Percentiles rank a stretch among this genome's conserved stretches.
Conservation (phyloP, 1,284 basidiomycete genomes). For the Ustilago vetiveriae region DNA sequence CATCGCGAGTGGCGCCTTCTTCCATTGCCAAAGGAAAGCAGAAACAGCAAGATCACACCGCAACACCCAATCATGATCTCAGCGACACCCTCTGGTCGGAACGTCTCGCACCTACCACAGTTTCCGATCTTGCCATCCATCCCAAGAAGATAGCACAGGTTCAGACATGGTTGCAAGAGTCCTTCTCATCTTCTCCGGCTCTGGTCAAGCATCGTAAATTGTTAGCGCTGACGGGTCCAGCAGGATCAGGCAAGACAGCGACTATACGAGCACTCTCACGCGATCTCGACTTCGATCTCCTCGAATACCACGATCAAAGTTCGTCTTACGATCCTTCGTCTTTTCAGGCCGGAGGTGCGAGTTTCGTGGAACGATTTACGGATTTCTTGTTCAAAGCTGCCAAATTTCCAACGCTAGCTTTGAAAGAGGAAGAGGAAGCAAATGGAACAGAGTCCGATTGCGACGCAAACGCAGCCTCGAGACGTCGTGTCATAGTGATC, state of each 20-base stretch:
- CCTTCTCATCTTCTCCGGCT: constrained; percentile 75
- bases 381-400: constrained; percentile 51
- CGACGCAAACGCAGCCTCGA: neutral
- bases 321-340: constrained; percentile 17
- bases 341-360: constrained; percentile 3
- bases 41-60: constrained; percentile 4
- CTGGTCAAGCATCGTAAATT: constrained; percentile 79
- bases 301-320: constrained; percentile 77
- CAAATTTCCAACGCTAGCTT: constrained; percentile 43
- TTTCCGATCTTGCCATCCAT: constrained; percentile 82
- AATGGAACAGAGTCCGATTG: neutral
- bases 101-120: constrained; percentile 8
- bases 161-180: constrained; percentile 83
- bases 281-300: constrained; percentile 80
- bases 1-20: neutral
- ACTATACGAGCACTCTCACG: constrained; percentile 78
- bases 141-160: constrained; percentile 86
- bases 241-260: constrained; percentile 89
- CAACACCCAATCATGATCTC: neutral
- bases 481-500: constrained; percentile 75
- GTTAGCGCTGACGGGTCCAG: constrained; percentile 84
- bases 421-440: constrained; percentile 7
- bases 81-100: constrained; percentile 25
- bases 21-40: constrained; percentile 22
- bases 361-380: constrained; percentile 50